Evolutionary conservation across 768 basidiomycete genomes (phyloP), one percentile per base, ranked within the genome.

Genomic region (Lentinula sp.): DNA sequence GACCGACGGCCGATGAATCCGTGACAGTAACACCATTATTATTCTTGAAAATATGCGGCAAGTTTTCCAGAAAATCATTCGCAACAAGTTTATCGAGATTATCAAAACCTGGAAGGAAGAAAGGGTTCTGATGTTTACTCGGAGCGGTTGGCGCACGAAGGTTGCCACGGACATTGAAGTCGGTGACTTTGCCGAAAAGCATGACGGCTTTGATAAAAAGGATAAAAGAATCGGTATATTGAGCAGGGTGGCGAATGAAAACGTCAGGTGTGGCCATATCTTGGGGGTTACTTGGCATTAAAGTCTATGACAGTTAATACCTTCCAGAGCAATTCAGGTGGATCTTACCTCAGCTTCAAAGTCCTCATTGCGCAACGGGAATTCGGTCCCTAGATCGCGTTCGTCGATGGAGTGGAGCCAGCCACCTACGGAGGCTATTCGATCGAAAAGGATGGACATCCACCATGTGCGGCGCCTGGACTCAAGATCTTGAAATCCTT

Each of bases 391-490:
- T 35, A 94, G 76, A 69, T 93, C 91, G 52, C 85, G 81, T 69
- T 94, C 91, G 65, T 92, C 89, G 16, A 94, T 83, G 7, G 84
- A 87, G 67, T 94, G 92, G 40, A 91, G 80, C 92, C 92, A 94
- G 16, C 92, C 91, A 75, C 57, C 65, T 3, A 69, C 68, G 9
- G 62, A 63, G 5, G 74, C 84, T 51, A 92, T 91, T 32, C 91
- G 87, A 71, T 94, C 91, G 70, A 93, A 93, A 50, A 92, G 74
- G 43, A 94, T 84, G 18, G 89, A 86, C 89, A 92, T 92, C 91
- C 91, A 94, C 92, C 92, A 94, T 4, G 91, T 88, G 57, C 92
- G 80, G 54, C 92, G 80, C 62, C 91, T 78, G 46, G 83, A 86
- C 73, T 94, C 91, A 59, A 92, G 72, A 64, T 93, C 92, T 18